phyloP scores from a whole-genome alignment of 305 asterid genomes.

The Fraxinus platypoda region DNA sequence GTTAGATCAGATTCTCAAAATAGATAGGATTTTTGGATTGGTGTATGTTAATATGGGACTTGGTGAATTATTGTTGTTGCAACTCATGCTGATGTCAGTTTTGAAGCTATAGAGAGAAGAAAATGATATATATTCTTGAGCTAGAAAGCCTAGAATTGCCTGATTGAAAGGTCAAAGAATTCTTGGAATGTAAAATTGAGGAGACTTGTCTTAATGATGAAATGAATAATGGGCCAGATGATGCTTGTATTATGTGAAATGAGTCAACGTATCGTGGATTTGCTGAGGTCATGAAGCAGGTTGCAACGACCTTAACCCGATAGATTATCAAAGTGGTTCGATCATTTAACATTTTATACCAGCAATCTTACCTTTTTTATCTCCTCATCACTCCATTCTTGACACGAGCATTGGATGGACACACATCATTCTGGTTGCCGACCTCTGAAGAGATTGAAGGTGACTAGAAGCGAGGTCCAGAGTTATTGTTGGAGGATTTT shows the following conservation, averaged over 20 bases:
- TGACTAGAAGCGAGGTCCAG: neutral
- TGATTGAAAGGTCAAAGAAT: neutral
- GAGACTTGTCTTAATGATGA: neutral
- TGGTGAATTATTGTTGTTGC: neutral
- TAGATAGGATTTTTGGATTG: neutral
- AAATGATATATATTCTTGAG: neutral
- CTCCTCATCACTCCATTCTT: neutral
- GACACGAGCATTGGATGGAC: neutral
- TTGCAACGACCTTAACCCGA: too few species aligned
- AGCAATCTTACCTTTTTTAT: neutral
- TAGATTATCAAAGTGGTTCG: neutral
- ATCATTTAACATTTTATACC: neutral
- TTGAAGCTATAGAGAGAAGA: slow-evolving; percentile 9
- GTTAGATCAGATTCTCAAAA: neutral
- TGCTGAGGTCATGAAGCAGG: slow-evolving; percentile 4
- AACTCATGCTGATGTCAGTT: slow-evolving; percentile 11
- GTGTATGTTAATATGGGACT: neutral
- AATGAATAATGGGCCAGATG: neutral
- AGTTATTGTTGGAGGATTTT: neutral
- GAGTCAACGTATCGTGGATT: neutral
- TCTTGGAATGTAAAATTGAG: neutral
- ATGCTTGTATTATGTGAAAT: neutral
- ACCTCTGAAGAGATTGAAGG: neutral
- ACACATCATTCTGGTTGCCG: neutral
- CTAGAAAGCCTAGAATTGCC: neutral